phyloP scores from a whole-genome alignment of 345 rosid genomes.

The Hirschfeldia incana region DNA sequence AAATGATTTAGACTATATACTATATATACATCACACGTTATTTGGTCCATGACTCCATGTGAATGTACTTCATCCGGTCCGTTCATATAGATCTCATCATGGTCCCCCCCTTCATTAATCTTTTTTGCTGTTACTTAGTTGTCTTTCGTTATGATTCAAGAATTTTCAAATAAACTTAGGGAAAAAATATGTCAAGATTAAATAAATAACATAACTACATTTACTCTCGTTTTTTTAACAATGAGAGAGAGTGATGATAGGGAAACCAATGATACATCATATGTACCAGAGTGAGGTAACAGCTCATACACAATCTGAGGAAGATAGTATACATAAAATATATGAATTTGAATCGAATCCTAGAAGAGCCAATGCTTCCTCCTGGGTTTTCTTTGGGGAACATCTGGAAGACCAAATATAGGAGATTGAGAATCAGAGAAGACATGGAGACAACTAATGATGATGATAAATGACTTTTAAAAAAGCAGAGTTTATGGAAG shows the following conservation, averaged over 20 bases:
- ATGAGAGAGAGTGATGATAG: background rate
- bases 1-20: background rate
- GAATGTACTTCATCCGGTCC: background rate
- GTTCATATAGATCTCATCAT: background rate
- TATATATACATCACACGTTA: conserved; percentile 11
- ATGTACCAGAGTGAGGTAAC: background rate
- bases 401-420: conserved; percentile 53
- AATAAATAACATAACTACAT: background rate
- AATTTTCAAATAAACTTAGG: background rate
- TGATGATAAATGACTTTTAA: background rate
- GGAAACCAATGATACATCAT: conserved; percentile 14
- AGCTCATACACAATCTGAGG: conserved; percentile 17
- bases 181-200: background rate
- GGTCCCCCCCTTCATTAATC: background rate
- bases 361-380: conserved; percentile 86
- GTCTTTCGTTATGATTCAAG: background rate
- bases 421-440: background rate
- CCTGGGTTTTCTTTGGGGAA: conserved; percentile 62
- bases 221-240: conserved; percentile 10
- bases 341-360: conserved; percentile 8
- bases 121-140: background rate
- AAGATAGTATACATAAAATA: background rate
- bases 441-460: background rate
- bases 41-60: conserved; percentile 23
- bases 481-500: background rate